Evolutionary conservation across 768 basidiomycete species (phyloP).

Genomic region (Roridomyces roridus): DNA sequence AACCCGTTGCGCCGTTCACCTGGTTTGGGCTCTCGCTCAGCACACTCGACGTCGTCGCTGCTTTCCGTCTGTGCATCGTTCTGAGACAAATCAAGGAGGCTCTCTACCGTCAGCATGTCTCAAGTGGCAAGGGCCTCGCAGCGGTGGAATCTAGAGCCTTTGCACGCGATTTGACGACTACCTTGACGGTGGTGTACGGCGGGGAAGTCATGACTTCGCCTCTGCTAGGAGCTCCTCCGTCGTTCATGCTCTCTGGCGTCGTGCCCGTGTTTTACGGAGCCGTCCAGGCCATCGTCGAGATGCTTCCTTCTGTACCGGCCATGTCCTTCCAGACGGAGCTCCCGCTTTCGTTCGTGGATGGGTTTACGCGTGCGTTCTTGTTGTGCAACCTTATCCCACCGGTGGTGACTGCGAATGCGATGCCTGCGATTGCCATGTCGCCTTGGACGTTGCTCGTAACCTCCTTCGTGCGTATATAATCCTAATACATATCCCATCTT

Average conservation of each 20-base stretch:
- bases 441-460: constrained; percentile 81
- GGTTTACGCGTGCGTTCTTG: constrained; percentile 78
- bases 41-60: constrained; percentile 71
- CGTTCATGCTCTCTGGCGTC: constrained; percentile 80
- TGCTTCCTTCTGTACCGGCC: constrained; percentile 61
- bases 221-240: constrained; percentile 68
- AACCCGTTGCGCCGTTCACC: constrained; percentile 68
- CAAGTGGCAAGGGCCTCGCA: constrained; percentile 39
- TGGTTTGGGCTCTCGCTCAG: constrained; percentile 68
- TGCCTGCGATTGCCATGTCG: constrained; percentile 59
- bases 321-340: constrained; percentile 66
- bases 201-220: constrained; percentile 77
- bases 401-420: constrained; percentile 59
- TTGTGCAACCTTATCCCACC: constrained; percentile 82
- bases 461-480: constrained; percentile 61
- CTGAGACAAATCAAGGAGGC: constrained; percentile 71
- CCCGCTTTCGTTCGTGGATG: constrained; percentile 77
- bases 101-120: constrained; percentile 48
- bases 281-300: constrained; percentile 66
- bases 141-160: constrained; percentile 60
- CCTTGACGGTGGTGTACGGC: constrained; percentile 75
- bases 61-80: constrained; percentile 71
- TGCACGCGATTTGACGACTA: constrained; percentile 59
- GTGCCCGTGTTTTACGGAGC: constrained; percentile 66
- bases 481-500: neutral